Conservation (phyloP, 1,284 basidiomycete species). For the Cutaneotrichosporon cutaneum region DNA sequence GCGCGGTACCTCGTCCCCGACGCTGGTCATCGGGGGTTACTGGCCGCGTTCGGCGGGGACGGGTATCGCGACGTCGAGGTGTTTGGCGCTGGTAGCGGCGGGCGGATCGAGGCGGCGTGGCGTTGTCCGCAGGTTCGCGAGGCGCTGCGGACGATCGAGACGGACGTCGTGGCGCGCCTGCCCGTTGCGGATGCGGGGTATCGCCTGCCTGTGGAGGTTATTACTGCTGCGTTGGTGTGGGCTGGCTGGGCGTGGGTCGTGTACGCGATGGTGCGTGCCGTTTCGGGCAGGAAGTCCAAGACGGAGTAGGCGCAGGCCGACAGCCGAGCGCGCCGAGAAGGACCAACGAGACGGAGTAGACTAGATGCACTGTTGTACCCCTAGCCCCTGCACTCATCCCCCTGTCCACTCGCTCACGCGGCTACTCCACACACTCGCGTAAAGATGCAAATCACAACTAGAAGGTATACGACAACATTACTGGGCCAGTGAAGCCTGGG, state of each 20-base stretch:
- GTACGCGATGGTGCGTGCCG: constrained; percentile 7
- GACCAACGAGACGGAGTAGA: too few relatives aligned
- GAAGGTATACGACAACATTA: neutral
- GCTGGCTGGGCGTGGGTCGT: constrained; percentile 16
- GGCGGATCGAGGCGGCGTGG: neutral
- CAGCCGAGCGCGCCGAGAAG: too few relatives aligned
- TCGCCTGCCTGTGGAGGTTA: constrained; percentile 15
- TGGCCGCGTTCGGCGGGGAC: neutral
- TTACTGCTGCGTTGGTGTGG: constrained; percentile 14
- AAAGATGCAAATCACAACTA: constrained; percentile 1
- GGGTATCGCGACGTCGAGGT: neutral
- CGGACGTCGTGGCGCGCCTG: neutral
- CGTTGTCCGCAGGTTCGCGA: neutral
- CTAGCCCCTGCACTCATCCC: neutral
- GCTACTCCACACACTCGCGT: neutral
- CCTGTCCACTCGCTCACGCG: neutral
- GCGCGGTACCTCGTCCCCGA: constrained; percentile 39
- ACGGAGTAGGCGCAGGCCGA: constrained; percentile 10
- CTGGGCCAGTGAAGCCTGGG: neutral
- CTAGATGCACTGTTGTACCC: neutral
- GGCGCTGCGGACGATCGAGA: neutral
- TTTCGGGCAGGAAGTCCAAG: neutral
- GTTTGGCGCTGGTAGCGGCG: neutral
- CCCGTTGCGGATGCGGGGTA: constrained; percentile 15
- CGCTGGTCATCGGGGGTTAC: constrained; percentile 1